Conservation (phyloP, 2,329 filamentous ascomycete genomes). For the Canariomyces notabilis region DNA sequence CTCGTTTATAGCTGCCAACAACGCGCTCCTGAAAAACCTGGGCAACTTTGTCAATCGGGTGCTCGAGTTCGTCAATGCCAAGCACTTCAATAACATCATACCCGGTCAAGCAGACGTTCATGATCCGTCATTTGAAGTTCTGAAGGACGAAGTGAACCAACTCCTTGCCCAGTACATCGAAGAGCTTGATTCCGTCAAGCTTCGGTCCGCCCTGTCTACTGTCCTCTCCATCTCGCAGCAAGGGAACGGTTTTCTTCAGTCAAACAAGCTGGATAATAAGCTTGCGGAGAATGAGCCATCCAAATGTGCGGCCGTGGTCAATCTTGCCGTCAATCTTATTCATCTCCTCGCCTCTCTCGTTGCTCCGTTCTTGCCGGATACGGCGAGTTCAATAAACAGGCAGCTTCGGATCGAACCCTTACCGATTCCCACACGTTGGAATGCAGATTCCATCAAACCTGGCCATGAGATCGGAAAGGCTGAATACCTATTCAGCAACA, state of each 20-base stretch:
- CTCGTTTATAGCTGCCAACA: constrained; percentile 62
- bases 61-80: constrained; percentile 56
- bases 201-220: constrained; percentile 59
- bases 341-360: constrained; percentile 73
- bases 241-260: constrained; percentile 49
- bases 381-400: constrained; percentile 63
- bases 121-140: constrained; percentile 47
- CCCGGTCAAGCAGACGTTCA: constrained; percentile 49
- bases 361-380: constrained; percentile 76
- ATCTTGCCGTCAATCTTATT: constrained; percentile 73
- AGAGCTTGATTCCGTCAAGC: constrained; percentile 64
- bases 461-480: constrained; percentile 66
- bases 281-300: constrained; percentile 46
- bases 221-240: constrained; percentile 59
- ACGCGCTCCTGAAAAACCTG: constrained; percentile 58
- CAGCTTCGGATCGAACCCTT: constrained; percentile 61
- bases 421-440: constrained; percentile 58
- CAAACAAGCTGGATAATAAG: constrained; percentile 32
- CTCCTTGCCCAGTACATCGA: constrained; percentile 60
- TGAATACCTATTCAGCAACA: constrained; percentile 61
- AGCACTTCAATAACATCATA: constrained; percentile 40
- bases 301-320: constrained; percentile 53
- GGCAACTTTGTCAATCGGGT: constrained; percentile 59
- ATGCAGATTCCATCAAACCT: constrained; percentile 43
- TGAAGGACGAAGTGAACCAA: constrained; percentile 56